Evolutionary conservation across 2,329 filamentous ascomycete species (phyloP), one percentile per base, ranked within the genome.

Genomic region (Colletotrichum simmondsii): DNA sequence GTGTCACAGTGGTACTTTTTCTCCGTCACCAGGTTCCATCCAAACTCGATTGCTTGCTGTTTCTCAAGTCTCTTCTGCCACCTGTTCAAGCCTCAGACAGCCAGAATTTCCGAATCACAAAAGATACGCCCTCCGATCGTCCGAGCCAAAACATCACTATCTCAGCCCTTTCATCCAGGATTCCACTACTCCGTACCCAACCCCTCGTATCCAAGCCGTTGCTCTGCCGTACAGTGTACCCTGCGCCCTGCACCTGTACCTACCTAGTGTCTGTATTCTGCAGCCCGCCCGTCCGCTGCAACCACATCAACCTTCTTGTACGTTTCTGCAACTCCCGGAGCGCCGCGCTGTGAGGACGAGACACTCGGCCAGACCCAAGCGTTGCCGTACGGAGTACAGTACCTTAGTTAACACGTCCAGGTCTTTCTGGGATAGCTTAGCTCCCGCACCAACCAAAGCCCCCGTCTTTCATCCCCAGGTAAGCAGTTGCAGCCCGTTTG

Each of bases 181-280:
- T 42, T 42, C 37, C 37, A 42, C 5, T 16, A 16, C 7, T 24
- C 46, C 22, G 5, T n/a, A 63, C 35, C 32, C 30, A 22, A 65
- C 42, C 46, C 70, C 70, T 42, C 58, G 69, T 63, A 68, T 63
- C 65, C 65, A 72, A 58, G 69, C 65, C 69, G 54, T 30, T 56
- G 24, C 63, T 24, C 46, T 53, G 46, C 60, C 52, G 22, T 35
- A 59, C 32, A 56, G 28, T 53, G 65, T 37, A 59, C 24, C 26
- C n/a, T 54, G 28, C 52, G 35, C 37, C 59, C 30, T 49, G 52
- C 66, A 64, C 12, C 58, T 42, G 35, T 24, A 42, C 35, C 35
- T 16, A 42, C 35, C 35, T 42, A 42, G 49, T n/a, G 53, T n/a
- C 53, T 69, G 37, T 68, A 63, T 68, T 63, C 69, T 37, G 59